Base-by-base conservation (phyloP, 2,329 filamentous ascomycete genomes). In the Ascochyta clinopodiicola region DNA sequence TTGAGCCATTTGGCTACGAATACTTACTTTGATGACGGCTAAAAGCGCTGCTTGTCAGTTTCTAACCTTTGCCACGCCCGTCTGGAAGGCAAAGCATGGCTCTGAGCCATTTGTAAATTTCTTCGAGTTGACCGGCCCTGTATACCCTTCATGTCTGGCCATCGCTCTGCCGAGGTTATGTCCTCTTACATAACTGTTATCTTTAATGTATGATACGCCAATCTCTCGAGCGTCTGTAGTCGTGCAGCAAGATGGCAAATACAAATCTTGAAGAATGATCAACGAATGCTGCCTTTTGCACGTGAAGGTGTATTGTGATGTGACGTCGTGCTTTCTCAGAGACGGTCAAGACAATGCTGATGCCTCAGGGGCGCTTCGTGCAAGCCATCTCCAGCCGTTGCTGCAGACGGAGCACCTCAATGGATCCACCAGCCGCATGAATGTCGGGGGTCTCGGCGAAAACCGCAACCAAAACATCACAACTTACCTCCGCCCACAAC, bases 131-230 rank as follows among this genome's bases (percentile, higher is more conserved):
- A 57, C 43, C 65, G 65, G 63, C 59, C 61, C 49, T 62, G 54
- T 62, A 68, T 67, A 62, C 63, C 64, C 59, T 48, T 49, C 57
- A 62, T 57, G 57, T 56, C 48, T 51, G 59, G 61, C 64, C 62
- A 62, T 67, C 64, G 67, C 62, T 69, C 65, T 60, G 49, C 24
- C 25, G 67, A 73, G 72, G 71, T 69, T 71, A 74, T 72, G 66
- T 63, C 72, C 71, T 75, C 66, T 64, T 75, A 73, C 60, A 75
- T 77, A 76, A 66, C 69, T 75, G 64, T 67, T 75, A 75, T 76
- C 75, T 63, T 64, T 77, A 77, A 77, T 77, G 73, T 76, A 77
- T 77, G 68, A 72, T 73, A 72, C 61, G 60, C 63, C 66, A 61
- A 64, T 53, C 56, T 64, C 64, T 64, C 51, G 31, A 62, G 67